Base-by-base conservation (phyloP, 352 stramenopile species). In the Phytopythium kandeliae region DNA sequence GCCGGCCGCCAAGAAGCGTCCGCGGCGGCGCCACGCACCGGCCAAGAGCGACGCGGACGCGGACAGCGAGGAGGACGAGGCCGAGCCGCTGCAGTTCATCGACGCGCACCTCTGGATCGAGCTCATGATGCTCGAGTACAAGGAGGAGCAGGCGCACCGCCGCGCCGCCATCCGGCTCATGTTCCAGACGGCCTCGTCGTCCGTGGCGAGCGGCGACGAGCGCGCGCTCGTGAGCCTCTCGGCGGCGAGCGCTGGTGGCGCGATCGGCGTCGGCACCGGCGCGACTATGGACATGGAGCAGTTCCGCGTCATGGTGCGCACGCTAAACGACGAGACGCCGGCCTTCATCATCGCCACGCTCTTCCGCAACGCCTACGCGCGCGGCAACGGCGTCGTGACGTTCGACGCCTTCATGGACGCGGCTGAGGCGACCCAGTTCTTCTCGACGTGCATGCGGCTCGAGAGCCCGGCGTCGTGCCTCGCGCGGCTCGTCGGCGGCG, bases 111-210 rank as follows among this genome's bases (percentile, higher is more conserved):
- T 90, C 3, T 94, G 83, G 83, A 60, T 92, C 4, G 77, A 91
- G 31, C 63, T 92, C n/a, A 91, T 94, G 80, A 86, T 94, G 74
- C 71, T 89, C 44, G 83, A 96, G 63, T 96, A 97, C 64, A 92
- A 94, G 31, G 86, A 96, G 48, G 90, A 97, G 54, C 89, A 97
- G 58, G 85, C 89, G 0, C 90, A 97, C 54, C 81, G 90, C 2
- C 69, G 80, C 6, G 87, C 87, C 17, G 88, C 88, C 16, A 88
- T 97, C 38, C 87, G 89, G 0, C 59, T 97, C 1, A 97, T 97
- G 90, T 97, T 97, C 44, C 87, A 96, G 36, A 97, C 89, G 0
- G 88, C 89, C 3, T 80, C 74, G 1, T 54, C 70, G 3, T 60
- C 69, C 0, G 28, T 48, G 16, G 51, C 64, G 3, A 51, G 60